phyloP scores from a whole-genome alignment of 2,329 filamentous ascomycete species.

The Fusarium cyanostomum region DNA sequence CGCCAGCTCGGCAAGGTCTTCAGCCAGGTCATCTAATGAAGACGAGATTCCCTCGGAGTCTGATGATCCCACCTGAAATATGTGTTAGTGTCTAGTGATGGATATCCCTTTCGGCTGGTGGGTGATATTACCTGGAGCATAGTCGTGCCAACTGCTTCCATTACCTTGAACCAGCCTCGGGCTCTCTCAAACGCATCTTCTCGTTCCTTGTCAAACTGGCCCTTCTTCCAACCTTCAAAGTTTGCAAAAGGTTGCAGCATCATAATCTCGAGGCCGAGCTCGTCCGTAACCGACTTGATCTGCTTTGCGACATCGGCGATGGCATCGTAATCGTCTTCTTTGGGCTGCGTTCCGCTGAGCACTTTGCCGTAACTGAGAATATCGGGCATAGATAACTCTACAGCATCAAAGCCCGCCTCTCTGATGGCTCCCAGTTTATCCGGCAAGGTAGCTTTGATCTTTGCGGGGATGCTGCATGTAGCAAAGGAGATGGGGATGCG shows the following conservation, averaged over 20 bases:
- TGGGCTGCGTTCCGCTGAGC: constrained; percentile 60
- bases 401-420: constrained; percentile 71
- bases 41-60: constrained; percentile 67
- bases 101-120: neutral
- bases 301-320: constrained; percentile 64
- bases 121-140: constrained; percentile 68
- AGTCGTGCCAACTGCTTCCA: constrained; percentile 74
- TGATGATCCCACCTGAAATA: constrained; percentile 65
- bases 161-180: constrained; percentile 74
- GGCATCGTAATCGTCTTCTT: constrained; percentile 66
- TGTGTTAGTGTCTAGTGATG: neutral
- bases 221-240: constrained; percentile 77
- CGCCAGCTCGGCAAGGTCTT: constrained; percentile 70
- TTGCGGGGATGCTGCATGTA: constrained; percentile 63
- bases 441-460: constrained; percentile 60
- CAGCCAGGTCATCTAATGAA: constrained; percentile 61
- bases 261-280: constrained; percentile 67
- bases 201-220: constrained; percentile 58
- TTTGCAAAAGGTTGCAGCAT: constrained; percentile 81
- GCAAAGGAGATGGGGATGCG: constrained; percentile 54
- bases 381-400: constrained; percentile 81
- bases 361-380: constrained; percentile 68
- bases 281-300: constrained; percentile 63
- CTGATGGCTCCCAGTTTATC: constrained; percentile 70
- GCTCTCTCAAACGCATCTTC: constrained; percentile 71